Evolutionary conservation across 2,329 filamentous ascomycete genomes (phyloP).

Genomic region (Mycosphaerella arachidis): DNA sequence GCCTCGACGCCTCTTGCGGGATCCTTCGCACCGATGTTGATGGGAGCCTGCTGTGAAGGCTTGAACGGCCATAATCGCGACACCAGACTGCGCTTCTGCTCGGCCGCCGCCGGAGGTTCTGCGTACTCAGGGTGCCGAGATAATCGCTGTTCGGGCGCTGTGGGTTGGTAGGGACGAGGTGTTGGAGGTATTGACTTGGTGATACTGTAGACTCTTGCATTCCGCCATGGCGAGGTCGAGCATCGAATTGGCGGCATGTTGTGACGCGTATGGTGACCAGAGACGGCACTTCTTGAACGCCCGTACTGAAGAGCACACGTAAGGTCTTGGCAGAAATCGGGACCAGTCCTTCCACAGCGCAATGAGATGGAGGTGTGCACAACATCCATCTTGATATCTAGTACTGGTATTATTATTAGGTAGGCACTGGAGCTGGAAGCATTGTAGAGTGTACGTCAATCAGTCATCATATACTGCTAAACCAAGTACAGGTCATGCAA

Average conservation of each 20-base stretch:
- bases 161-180: conserved; percentile 5
- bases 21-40: conserved; percentile 8
- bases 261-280: too few relatives aligned
- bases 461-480: too few relatives aligned
- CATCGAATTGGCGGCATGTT: neutral
- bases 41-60: conserved; percentile 5
- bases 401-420: too few relatives aligned
- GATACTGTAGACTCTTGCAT: neutral
- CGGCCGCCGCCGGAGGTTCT: neutral
- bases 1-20: conserved; percentile 23
- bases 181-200: conserved; percentile 1
- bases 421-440: too few relatives aligned
- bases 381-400: too few relatives aligned
- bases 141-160: conserved; percentile 5
- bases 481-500: too few relatives aligned
- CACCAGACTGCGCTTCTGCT: conserved; percentile 4
- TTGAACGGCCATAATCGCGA: conserved; percentile 8
- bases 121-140: conserved; percentile 3
- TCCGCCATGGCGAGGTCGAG: neutral
- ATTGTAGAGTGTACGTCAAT: too few relatives aligned
- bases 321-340: too few relatives aligned
- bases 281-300: too few relatives aligned
- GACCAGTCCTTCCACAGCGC: too few relatives aligned
- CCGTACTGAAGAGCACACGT: too few relatives aligned
- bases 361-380: too few relatives aligned